Conservation (phyloP, 2,329 filamentous ascomycete genomes). For the Aspergillus fischeri region DNA sequence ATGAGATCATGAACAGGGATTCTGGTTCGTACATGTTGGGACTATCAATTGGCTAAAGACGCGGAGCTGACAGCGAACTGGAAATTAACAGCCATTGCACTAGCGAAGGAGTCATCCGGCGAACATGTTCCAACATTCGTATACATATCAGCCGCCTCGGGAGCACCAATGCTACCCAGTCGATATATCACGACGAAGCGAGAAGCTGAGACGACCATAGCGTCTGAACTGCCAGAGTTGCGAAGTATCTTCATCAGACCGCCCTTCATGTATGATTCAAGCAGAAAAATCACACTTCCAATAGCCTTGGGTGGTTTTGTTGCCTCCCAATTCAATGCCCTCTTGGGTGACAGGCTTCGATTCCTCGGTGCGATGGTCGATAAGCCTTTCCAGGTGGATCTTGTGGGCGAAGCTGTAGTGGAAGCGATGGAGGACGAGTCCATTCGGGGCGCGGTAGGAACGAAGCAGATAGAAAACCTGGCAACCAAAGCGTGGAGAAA, state of each 20-base stretch:
- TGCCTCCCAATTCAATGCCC: conserved; percentile 70
- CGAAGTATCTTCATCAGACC: conserved; percentile 78
- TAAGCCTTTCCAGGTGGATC: conserved; percentile 82
- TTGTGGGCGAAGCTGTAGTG: conserved; percentile 83
- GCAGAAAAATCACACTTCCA: conserved; percentile 75
- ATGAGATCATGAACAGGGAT: conserved; percentile 97
- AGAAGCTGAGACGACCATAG: conserved; percentile 76
- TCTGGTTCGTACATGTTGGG: conserved; percentile 42
- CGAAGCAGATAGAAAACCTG: conserved; percentile 73
- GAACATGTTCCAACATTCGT: conserved; percentile 67
- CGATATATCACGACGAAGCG: conserved; percentile 90
- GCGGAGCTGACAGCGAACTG: conserved; percentile 2
- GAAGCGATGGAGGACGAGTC: conserved; percentile 74
- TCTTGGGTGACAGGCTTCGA: conserved; percentile 71
- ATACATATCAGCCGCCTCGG: conserved; percentile 84
- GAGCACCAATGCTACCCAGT: conserved; percentile 75
- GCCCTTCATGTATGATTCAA: conserved; percentile 84
- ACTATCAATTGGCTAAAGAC: neutral
- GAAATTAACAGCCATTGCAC: conserved; percentile 61
- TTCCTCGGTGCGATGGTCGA: conserved; percentile 78
- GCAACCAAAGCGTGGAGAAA: conserved; percentile 83
- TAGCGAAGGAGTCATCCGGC: conserved; percentile 70
- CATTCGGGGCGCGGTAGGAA: conserved; percentile 71
- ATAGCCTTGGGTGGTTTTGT: conserved; percentile 74
- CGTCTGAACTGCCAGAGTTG: conserved; percentile 67